Evolutionary conservation across 306 rosid species (phyloP), one percentile per base, ranked within the genome.

Genomic region (Vicia sativa): DNA sequence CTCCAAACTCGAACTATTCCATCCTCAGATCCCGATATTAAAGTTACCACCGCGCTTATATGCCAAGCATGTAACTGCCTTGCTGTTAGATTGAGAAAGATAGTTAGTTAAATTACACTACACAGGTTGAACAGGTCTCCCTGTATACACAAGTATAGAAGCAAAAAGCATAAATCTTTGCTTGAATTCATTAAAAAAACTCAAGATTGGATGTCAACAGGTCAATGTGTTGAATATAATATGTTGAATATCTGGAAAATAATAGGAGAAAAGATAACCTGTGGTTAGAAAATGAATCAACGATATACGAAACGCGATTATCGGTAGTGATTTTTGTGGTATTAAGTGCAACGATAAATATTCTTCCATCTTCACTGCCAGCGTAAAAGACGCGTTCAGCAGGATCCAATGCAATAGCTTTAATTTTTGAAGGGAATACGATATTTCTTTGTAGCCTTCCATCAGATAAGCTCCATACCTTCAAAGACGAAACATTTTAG

Each of bases 381-480:
- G 88, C 96, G 79, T 79, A 86, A 55, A 90, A 81, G 38, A 87
- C 86, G 62, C 73, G 85, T 70, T 92, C 96, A 15, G 86, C 79
- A 54, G 96, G 96, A 79, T 87, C 96, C 81, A 92, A 41, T 7
- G 81, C 90, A 83, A 89, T 73, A 6, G 86, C 82, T 66, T 90
- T 81, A 73, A 87, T 82, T 62, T 71, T 46, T 46, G 91, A 23
- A 61, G 89, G 91, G 72, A 87, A 92, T 63, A 77, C 83, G 29
- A 89, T 74, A 71, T 77, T 82, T 83, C 96, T 83, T 61, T 89
- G 75, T 11, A 89, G 75, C 48, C 38, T 77, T 67, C 89, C 96
- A 34, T 67, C 79, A 43, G 92, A 78, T 72, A 87, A 82, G 89
- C 88, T 89, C 98, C 96, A 89, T 21, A 89, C 90, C 98, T 92